Evolutionary conservation across 2,329 filamentous ascomycete species (phyloP), one percentile per base, ranked within the genome.

Genomic region (Monilinia fructicola): DNA sequence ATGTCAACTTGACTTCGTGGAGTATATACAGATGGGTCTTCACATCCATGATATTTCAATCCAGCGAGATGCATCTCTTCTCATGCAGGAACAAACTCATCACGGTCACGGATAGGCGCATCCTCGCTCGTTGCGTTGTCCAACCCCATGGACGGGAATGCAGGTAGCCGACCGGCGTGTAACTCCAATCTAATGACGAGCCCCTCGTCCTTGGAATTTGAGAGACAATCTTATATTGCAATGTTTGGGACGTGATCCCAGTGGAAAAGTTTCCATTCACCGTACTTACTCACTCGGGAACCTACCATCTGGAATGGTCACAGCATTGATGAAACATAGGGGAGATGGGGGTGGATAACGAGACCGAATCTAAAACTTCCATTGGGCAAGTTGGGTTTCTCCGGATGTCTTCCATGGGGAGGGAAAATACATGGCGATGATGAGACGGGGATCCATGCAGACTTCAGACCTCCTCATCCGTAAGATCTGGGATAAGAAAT

Each of bases 71-170:
- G 38, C 35, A 35, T 10, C 26, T 42, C 40, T 42, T 18, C 28
- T 50, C 14, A 64, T 42, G 52, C 59, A 67, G 59, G 42, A 64
- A 64, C 59, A 52, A 67, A 23, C 48, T 48, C 40, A 62, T 52
- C 52, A 61, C 6, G 44, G 35, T 38, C 38, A 61, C 64, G 64
- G 64, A 46, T 21, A 31, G 48, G 21, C 54, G 26, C 48, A 61
- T 52, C 28, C n/a, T 38, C 48, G 38, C 46, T 40, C 42, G 46
- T 46, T 61, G 64, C 12, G 64, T 46, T 54, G 44, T 66, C 55
- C 48, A 54, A 46, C 42, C 1, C 12, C 21, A 23, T 46, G 26
- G 44, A 65, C 64, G 64, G 64, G 16, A 61, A 61, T 48, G 64
- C 64, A 46, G 21, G 46, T n/a, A 44, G 55, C 55, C 55, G n/a